A percentile compares a stretch with the other conserved stretches of the same genome.
phyloP scores from a whole-genome alignment of 2,329 filamentous ascomycete genomes.

The Graphilbum sp. region DNA sequence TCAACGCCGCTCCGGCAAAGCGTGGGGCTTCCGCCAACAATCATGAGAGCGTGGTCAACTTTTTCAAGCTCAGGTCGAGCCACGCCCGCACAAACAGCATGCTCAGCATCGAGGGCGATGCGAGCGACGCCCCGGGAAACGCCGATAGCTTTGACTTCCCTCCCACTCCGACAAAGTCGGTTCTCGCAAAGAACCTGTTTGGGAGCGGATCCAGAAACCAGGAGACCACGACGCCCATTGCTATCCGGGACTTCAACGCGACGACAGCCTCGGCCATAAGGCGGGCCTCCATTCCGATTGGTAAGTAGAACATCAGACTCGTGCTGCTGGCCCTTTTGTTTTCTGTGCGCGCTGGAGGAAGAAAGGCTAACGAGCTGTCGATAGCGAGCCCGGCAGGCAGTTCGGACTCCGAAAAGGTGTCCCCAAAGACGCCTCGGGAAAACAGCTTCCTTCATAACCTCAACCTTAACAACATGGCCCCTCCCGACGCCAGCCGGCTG shows the following conservation, averaged over 20 bases:
- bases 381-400: conserved; percentile 45
- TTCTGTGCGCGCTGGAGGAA: background rate
- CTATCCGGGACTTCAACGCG: conserved; percentile 5
- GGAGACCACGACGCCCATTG: conserved; percentile 8
- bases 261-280: background rate
- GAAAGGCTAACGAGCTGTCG: background rate
- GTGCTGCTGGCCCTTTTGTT: background rate
- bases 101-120: conserved; percentile 63
- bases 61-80: conserved; percentile 41
- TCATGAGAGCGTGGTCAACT: conserved; percentile 33
- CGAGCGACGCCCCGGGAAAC: conserved; percentile 18
- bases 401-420: conserved; percentile 28
- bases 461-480: conserved; percentile 30
- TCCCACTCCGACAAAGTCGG: conserved; percentile 80
- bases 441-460: conserved; percentile 15
- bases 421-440: conserved; percentile 69
- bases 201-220: conserved; percentile 7
- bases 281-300: background rate
- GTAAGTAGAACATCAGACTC: too few relatives aligned
- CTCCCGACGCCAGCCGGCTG: conserved; percentile 65
- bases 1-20: conserved; percentile 38
- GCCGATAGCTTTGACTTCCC: conserved; percentile 54
- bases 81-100: conserved; percentile 49
- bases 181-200: conserved; percentile 21
- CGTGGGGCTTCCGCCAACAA: conserved; percentile 20